Percentiles rank a stretch among this genome's conserved stretches.
Conservation (phyloP, 225 moss, liverwort and hornwort genomes). For the Bryoerythrophyllum caledonicum region DNA sequence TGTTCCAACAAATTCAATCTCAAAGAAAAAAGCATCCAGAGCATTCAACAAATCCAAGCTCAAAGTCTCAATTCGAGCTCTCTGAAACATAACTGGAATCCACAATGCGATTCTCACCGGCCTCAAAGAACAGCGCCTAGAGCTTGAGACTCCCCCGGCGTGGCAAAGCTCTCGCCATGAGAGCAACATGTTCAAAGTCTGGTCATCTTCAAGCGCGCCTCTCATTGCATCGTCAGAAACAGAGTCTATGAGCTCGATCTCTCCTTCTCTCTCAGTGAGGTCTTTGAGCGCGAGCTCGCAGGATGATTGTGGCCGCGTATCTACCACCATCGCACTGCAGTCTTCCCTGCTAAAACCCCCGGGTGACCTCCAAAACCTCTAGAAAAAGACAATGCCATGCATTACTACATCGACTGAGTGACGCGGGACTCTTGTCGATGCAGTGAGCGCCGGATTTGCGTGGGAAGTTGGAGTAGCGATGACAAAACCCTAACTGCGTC, state of each 20-base stretch:
- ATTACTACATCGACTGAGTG: too few relatives aligned
- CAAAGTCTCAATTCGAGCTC: neutral
- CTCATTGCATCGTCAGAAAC: constrained; percentile 3
- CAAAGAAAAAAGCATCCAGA: too few relatives aligned
- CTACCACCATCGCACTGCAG: constrained; percentile 1
- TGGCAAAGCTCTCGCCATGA: constrained; percentile 37
- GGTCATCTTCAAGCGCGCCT: neutral
- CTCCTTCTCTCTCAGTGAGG: neutral
- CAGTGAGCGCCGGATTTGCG: too few relatives aligned
- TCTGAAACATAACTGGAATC: neutral
- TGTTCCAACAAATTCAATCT: too few relatives aligned
- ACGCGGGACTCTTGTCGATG: too few relatives aligned
- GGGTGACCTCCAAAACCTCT: neutral
- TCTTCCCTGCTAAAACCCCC: neutral
- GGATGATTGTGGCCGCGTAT: too few relatives aligned
- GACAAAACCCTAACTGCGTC: too few relatives aligned
- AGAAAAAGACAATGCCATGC: neutral
- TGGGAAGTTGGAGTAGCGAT: too few relatives aligned
- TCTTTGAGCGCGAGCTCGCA: too few relatives aligned
- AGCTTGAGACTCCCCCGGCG: constrained; percentile 15
- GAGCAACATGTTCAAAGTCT: neutral
- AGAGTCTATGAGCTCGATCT: neutral
- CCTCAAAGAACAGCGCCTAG: constrained; percentile 34
- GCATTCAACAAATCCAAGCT: too few relatives aligned
- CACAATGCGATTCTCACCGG: neutral